A percentile compares a stretch with the other conserved stretches of the same genome.
These are phyloP conservation scores for Borovskyia barvae DNA, from an alignment of 208 protist genomes.

Conservation along the genomic window DNA sequence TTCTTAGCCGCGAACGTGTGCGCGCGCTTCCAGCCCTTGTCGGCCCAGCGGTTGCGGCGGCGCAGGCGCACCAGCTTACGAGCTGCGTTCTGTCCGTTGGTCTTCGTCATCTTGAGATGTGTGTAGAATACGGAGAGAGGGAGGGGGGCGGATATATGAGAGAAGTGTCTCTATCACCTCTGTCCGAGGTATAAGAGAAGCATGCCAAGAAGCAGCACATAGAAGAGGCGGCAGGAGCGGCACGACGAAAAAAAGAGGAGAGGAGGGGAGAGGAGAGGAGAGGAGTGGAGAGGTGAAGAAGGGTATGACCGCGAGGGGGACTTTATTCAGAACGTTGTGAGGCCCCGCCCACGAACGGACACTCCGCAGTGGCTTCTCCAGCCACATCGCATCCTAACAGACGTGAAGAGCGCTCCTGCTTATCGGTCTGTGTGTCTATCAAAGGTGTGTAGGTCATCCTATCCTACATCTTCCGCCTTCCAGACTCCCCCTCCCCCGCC, in stretches of 20 bases:
- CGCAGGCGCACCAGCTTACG: conserved; percentile 96
- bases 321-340: no score
- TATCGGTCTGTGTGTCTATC: no score
- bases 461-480: no score
- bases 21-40: conserved; percentile 98
- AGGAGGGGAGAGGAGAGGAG: no score
- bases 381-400: no score
- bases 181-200: not conserved
- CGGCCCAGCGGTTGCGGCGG: conserved; percentile 95
- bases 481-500: no score
- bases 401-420: no score
- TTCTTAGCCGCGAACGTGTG: conserved; percentile 96
- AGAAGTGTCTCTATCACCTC: not conserved
- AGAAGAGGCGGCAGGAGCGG: not conserved
- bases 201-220: not conserved
- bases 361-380: no score
- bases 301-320: no score
- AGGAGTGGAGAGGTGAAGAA: no score
- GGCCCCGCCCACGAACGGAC: no score
- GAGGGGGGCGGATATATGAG: not conserved
- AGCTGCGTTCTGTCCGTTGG: conserved; percentile 96
- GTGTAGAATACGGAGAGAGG: conserved; percentile 2
- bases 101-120: conserved; percentile 98
- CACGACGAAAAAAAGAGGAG: not conserved
- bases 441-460: no score